Base-by-base conservation (phyloP, 306 rosid genomes). In the Quillaja saponaria region DNA sequence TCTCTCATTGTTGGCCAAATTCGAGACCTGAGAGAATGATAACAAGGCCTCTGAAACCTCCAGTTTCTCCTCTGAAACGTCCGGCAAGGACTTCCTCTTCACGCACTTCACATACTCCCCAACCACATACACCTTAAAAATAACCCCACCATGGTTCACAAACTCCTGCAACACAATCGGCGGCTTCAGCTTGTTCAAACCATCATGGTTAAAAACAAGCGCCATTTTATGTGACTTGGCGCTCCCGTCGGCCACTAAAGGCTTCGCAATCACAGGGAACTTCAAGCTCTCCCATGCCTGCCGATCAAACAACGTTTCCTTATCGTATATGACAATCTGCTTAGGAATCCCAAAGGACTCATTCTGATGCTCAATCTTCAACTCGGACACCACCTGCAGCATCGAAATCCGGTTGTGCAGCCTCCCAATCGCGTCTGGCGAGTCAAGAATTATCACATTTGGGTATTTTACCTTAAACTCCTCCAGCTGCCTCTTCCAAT, bases 161-260 rank as follows among this genome's bases (percentile, higher is more conserved):
- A 90, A 90, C 63, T 90, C 96, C 63, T 90, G 97, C 34, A 90
- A 71, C 11, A 90, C 91, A 55, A 90, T 83, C 19, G 97, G 97
- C 1, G 96, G 88, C 70, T 83, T 90, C 47, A 87, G 85, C 75
- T 81, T 74, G 55, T 76, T 75, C 58, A 90, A 73, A 8, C 84
- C 84, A 0, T 77, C 90, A 34, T 52, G 84, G 65, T 69, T 85
- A 71, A 77, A 90, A 17, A 90, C 88, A 4, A 90, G 73, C 31
- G 87, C 81, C 97, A 90, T 90, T 70, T 85, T 83, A 64, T 90
- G 97, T 45, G 97, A 87, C 69, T 81, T 85, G 11, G 96, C 97
- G 64, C 95, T 85, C 2, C 97, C 97, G 60, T 90, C 97, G 0
- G 97, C 96, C 0, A 87, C 97, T 8, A 85, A 57, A 3, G 97